Evolutionary conservation across 2,329 filamentous ascomycete species (phyloP).

Genomic region (Aspergillus chevalieri): DNA sequence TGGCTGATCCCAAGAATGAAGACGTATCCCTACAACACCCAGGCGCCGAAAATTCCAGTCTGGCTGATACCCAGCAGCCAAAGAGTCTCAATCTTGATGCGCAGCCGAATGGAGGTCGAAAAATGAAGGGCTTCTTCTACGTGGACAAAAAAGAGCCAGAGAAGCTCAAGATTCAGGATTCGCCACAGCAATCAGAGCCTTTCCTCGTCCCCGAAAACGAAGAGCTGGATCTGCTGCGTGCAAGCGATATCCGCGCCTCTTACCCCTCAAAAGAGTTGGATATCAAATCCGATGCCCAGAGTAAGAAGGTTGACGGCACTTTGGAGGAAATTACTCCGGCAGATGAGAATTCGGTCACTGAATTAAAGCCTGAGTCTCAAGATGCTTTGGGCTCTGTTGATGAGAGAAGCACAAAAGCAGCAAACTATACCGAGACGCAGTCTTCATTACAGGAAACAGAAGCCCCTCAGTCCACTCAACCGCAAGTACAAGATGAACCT

Average conservation of each 20-base stretch:
- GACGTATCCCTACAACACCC: not conserved
- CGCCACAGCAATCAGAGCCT: constrained; percentile 3
- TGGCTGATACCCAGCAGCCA: not conserved
- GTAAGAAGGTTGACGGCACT: constrained; percentile 10
- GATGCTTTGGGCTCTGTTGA: constrained; percentile 2
- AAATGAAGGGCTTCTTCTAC: not conserved
- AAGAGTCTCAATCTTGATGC: not conserved
- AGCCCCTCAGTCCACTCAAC: too few relatives aligned
- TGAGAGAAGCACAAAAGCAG: constrained; percentile 1
- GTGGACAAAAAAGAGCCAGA: not conserved
- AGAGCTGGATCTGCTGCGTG: constrained; percentile 28
- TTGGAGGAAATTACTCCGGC: constrained; percentile 18
- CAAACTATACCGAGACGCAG: constrained; percentile 5
- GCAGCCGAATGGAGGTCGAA: not conserved
- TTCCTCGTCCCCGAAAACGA: constrained; percentile 14
- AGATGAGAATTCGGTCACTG: constrained; percentile 9
- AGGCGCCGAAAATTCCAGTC: not conserved
- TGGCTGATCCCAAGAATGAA: not conserved
- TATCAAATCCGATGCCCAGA: constrained; percentile 13
- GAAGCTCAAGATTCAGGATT: not conserved
- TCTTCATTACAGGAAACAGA: not conserved
- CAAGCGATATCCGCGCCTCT: constrained; percentile 31
- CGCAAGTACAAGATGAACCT: too few relatives aligned
- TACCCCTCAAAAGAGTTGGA: constrained; percentile 19
- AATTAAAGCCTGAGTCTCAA: constrained; percentile 14